phyloP scores from a whole-genome alignment of 352 stramenopile genomes.

The Pythium monospermum region DNA sequence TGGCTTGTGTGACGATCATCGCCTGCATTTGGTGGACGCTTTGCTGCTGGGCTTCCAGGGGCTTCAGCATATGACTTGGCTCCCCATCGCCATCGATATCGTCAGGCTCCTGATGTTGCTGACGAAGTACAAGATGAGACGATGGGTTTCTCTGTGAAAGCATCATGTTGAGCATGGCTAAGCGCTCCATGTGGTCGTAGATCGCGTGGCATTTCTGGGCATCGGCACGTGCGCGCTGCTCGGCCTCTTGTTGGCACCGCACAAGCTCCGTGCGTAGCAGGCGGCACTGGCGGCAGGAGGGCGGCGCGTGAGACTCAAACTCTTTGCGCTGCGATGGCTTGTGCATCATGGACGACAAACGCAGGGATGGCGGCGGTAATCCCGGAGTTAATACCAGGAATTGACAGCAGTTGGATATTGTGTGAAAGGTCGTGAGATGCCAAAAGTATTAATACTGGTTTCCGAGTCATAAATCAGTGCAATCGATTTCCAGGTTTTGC shows the following conservation, averaged over 20 bases:
- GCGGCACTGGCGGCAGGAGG: constrained; percentile 10
- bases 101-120: not conserved
- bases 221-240: constrained; percentile 26
- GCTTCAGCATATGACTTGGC: constrained; percentile 8
- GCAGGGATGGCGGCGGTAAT: too few species aligned
- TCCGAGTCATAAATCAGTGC: too few species aligned
- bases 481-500: too few species aligned
- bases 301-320: too few species aligned
- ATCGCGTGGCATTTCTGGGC: constrained; percentile 34
- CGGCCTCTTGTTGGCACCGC: constrained; percentile 2
- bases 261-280: constrained; percentile 5
- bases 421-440: too few species aligned
- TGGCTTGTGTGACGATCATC: constrained; percentile 35
- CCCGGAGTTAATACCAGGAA: too few species aligned
- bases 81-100: not conserved
- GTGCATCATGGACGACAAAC: too few species aligned
- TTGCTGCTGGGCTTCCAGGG: too few species aligned
- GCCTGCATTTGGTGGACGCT: constrained; percentile 27
- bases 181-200: constrained; percentile 40
- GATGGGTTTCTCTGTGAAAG: not conserved
- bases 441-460: too few species aligned
- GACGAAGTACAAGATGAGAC: not conserved
- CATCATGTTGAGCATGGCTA: constrained; percentile 33
- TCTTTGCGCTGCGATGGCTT: too few species aligned
- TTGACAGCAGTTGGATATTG: too few species aligned